Evolutionary conservation across 2,329 filamentous ascomycete species (phyloP), one percentile per base, ranked within the genome.

Genomic region (Venturiaceae sp.): DNA sequence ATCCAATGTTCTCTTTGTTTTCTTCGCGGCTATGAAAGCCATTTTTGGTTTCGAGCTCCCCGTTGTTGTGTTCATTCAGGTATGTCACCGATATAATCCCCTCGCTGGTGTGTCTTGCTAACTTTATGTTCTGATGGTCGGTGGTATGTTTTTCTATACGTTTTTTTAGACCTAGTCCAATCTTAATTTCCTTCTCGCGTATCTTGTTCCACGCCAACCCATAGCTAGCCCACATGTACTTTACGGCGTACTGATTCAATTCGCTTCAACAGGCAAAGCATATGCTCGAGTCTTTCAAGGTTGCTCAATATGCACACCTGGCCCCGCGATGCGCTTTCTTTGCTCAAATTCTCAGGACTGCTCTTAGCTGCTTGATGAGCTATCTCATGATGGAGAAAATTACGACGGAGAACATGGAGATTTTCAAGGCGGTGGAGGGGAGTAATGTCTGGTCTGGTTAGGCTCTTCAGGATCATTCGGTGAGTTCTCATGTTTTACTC

Each of bases 401-500:
- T 57, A 69, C 75, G 0, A 65, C 65, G 9, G 70, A 73, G 57
- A 73, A 77, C 56, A 64, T 69, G 3, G 69, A 74, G 3, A 70
- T 76, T 32, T 66, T 77, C 3, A 59, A 69, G 16, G 67, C 72
- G 30, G 68, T 73, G 7, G 62, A 75, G 50, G 75, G 73, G 3
- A 71, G 69, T 32, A 72, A 71, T 56, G 69, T 75, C 41, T 78
- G 76, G 76, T 74, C 71, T 26, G 75, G 76, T n/a, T 70, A 74
- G 7, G 69, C 72, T 34, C 68, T 77, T 3, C 76, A 79, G 62
- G 64, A 65, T 1, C 74, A 71, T 65, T n/a, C n/a, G n/a, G n/a
- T n/a, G n/a, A n/a, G n/a, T n/a, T n/a, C n/a, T n/a, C n/a, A n/a
- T n/a, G n/a, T n/a, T n/a, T n/a, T n/a, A n/a, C n/a, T n/a, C n/a